Conservation (phyloP, 805 yeast species). For the Komagataella mondaviorum region DNA sequence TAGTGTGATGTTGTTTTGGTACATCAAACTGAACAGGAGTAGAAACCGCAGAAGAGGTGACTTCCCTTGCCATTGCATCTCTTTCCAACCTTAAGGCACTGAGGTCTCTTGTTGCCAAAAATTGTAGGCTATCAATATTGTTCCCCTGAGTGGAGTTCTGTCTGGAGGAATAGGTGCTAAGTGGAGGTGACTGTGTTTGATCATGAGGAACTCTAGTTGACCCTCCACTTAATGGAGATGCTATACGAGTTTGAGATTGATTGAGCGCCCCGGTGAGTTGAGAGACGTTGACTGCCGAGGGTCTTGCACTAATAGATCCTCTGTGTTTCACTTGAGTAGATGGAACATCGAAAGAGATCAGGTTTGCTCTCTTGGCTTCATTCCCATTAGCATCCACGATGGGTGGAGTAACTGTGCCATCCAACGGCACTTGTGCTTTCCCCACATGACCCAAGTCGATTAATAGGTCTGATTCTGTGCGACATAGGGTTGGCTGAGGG, state of each 20-base stretch:
- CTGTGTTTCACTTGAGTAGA: slow-evolving; percentile 30
- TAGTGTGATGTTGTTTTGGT: slow-evolving; percentile 6
- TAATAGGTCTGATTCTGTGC: neutral
- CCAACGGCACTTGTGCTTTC: neutral
- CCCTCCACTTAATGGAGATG: neutral
- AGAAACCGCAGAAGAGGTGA: neutral
- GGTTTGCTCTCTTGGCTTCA: slow-evolving; percentile 8
- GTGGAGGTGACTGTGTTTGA: slow-evolving; percentile 1
- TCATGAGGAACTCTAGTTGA: neutral
- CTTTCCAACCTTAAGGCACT: slow-evolving; percentile 1
- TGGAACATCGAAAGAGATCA: slow-evolving; percentile 35
- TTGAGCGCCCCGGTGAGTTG: neutral
- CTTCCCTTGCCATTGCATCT: slow-evolving; percentile 1
- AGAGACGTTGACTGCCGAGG: slow-evolving; percentile 19
- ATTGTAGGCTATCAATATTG: neutral
- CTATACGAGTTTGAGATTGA: neutral
- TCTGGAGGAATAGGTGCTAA: slow-evolving; percentile 5
- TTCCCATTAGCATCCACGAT: slow-evolving; percentile 1
- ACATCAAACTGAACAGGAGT: slow-evolving; percentile 10
- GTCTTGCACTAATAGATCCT: slow-evolving; percentile 44
- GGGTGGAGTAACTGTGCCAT: neutral
- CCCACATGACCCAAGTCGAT: neutral
- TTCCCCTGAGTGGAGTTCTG: slow-evolving; percentile 5
- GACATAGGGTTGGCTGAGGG: neutral
- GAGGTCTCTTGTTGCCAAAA: slow-evolving; percentile 1